Evolutionary conservation across 1,139 yeast species (phyloP).

Genomic region (Candida sanyaensis): DNA sequence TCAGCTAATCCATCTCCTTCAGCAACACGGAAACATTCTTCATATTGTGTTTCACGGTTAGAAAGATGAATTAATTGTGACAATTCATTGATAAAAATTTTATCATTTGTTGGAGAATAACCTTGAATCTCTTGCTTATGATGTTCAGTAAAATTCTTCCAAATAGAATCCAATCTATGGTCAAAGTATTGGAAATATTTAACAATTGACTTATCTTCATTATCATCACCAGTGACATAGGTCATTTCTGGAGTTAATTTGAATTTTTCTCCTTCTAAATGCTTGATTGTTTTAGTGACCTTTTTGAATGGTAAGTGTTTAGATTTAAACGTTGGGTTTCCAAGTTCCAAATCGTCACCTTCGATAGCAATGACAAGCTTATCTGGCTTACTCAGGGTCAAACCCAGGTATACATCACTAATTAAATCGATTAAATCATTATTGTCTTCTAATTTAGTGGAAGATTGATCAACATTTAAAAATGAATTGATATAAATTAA

Average conservation of each 20-base stretch:
- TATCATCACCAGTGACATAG: not conserved
- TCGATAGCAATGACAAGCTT: constrained; percentile 38
- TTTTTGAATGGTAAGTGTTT: not conserved
- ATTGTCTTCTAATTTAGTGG: constrained; percentile 26
- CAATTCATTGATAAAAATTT: constrained; percentile 47
- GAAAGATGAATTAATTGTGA: constrained; percentile 44
- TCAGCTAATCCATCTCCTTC: not conserved
- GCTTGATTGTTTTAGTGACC: constrained; percentile 15
- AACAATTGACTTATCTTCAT: constrained; percentile 20
- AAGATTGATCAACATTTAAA: constrained; percentile 1
- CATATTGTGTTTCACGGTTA: constrained; percentile 9
- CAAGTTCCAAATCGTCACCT: constrained; percentile 31
- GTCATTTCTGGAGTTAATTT: constrained; percentile 26
- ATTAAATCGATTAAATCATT: constrained; percentile 29
- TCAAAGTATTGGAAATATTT: constrained; percentile 36
- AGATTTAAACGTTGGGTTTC: constrained; percentile 19
- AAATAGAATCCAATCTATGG: constrained; percentile 32
- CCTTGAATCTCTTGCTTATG: constrained; percentile 12
- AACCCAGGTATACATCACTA: constrained; percentile 19
- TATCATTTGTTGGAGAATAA: constrained; percentile 40
- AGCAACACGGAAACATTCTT: not conserved
- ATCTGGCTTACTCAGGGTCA: constrained; percentile 20
- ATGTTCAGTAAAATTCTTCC: constrained; percentile 31
- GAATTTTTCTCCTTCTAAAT: constrained; percentile 10
- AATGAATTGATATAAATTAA: constrained; percentile 6